Conservation (phyloP, 2,329 filamentous ascomycete genomes). For the Colletotrichum siamense region DNA sequence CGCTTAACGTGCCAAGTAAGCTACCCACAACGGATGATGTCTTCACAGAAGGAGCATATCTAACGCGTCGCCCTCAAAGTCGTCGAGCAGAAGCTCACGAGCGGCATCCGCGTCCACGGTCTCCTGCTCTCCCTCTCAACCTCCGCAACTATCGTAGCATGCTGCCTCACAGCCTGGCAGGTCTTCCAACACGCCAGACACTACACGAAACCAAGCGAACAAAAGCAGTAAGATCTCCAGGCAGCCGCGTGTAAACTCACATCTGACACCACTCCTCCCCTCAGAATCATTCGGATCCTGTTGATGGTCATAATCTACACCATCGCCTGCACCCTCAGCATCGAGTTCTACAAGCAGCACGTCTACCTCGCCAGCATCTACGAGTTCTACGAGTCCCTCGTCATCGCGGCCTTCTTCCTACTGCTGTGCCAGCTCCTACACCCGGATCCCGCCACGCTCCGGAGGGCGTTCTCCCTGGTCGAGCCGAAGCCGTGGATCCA, state of each 20-base stretch:
- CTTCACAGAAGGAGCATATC: background rate
- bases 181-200: background rate
- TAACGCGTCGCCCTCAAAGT: accelerated
- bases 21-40: background rate
- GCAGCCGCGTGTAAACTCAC: accelerated
- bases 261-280: accelerated
- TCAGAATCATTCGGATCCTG: background rate
- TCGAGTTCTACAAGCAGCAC: background rate
- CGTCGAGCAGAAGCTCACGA: background rate
- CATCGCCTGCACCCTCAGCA: background rate
- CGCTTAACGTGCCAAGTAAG: background rate
- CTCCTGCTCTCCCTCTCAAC: background rate
- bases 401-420: slow-evolving; percentile 2
- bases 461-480: background rate
- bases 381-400: slow-evolving; percentile 2
- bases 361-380: slow-evolving; percentile 1
- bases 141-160: background rate
- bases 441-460: background rate
- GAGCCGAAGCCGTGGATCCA: background rate
- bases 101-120: background rate
- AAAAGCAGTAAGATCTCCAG: background rate
- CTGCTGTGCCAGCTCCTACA: background rate
- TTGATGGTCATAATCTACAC: slow-evolving; percentile 3
- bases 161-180: background rate
- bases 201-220: background rate